These are phyloP conservation scores for Rhododendron ferrugineum DNA, from an alignment of 148 eudicot genomes.

Conservation along the genomic window DNA sequence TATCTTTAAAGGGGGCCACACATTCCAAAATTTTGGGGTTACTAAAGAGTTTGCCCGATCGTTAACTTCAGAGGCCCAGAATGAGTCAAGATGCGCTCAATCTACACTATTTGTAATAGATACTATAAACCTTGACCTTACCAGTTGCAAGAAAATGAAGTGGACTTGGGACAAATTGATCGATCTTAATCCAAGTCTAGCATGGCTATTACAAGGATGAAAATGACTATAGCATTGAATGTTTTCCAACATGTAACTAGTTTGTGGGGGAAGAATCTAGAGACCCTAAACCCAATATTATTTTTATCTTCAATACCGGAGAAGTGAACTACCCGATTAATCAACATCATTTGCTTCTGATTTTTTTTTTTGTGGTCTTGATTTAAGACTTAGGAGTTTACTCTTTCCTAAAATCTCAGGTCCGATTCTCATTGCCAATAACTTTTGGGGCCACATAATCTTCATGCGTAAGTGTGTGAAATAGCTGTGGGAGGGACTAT, in stretches of 20 bases:
- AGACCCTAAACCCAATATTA: not conserved
- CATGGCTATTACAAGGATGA: not conserved
- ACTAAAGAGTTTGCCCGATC: too few relatives aligned
- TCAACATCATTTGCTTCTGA: not conserved
- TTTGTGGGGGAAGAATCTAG: not conserved
- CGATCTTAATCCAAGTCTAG: not conserved
- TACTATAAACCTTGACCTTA: not conserved
- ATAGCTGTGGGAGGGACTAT: too few relatives aligned
- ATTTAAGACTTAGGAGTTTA: too few relatives aligned
- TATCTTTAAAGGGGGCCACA: too few relatives aligned
- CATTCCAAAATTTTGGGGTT: not conserved
- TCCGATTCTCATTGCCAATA: too few relatives aligned
- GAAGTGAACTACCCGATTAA: not conserved
- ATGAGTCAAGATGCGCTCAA: too few relatives aligned
- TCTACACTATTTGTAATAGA: not conserved
- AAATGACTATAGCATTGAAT: not conserved
- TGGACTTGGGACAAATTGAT: not conserved
- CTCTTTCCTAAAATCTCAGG: too few relatives aligned
- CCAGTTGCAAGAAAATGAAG: not conserved
- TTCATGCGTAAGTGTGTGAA: too few relatives aligned
- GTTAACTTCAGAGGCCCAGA: too few relatives aligned
- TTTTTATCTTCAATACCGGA: not conserved
- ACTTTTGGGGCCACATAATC: too few relatives aligned
- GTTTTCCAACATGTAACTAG: not conserved
- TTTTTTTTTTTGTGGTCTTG: not conserved